Evolutionary conservation across 345 rosid species (phyloP).

Genomic region (Excoecaria agallocha): DNA sequence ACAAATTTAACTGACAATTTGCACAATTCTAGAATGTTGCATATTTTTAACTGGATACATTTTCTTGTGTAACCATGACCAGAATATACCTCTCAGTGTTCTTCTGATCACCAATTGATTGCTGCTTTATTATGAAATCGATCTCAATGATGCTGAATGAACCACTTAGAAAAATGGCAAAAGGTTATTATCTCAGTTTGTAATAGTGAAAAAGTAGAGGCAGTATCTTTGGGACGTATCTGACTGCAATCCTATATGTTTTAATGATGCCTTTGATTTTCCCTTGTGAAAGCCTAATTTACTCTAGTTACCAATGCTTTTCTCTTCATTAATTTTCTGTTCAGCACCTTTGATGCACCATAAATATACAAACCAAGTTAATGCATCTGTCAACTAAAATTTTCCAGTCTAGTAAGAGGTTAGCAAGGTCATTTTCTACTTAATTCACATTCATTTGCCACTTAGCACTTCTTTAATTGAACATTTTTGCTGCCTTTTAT

Average conservation of each 20-base stretch:
- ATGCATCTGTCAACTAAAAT: background rate
- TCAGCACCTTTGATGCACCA: background rate
- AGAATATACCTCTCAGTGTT: background rate
- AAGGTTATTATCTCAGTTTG: too few species aligned
- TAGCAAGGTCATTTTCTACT: too few species aligned
- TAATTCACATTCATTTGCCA: background rate
- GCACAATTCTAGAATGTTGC: background rate
- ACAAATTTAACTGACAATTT: background rate
- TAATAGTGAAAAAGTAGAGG: too few species aligned
- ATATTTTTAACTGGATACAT: background rate
- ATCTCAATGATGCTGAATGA: background rate
- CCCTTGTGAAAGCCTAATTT: background rate
- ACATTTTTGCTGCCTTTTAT: slow-evolving; percentile 11
- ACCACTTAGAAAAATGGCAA: too few species aligned
- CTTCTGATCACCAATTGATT: background rate
- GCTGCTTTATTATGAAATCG: background rate
- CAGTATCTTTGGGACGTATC: too few species aligned
- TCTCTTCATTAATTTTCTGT: background rate
- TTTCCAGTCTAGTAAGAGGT: background rate
- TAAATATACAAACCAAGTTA: background rate
- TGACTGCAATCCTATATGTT: too few species aligned
- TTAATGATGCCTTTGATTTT: background rate
- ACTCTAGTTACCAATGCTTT: background rate
- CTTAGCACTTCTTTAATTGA: slow-evolving; percentile 1
- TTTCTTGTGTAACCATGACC: background rate